Conservation (phyloP, 306 rosid genomes). For the Rosa rugosa region DNA sequence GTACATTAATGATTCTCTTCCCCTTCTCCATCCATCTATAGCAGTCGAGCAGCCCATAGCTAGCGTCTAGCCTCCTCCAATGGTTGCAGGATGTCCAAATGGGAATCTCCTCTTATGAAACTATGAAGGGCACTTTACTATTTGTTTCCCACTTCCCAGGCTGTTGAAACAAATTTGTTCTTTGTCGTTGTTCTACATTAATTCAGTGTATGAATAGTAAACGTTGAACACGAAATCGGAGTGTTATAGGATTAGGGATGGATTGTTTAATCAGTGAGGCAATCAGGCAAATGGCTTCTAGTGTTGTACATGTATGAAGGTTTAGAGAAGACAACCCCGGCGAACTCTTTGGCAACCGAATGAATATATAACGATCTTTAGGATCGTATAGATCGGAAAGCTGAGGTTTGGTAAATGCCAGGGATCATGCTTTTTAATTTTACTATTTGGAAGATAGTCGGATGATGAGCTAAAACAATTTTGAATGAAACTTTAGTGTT, state of each 20-base stretch:
- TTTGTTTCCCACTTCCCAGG: too few species aligned
- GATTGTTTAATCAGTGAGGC: neutral
- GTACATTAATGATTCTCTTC: too few species aligned
- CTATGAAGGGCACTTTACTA: neutral
- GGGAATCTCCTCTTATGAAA: too few species aligned
- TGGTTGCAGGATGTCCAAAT: too few species aligned
- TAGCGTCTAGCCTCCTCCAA: too few species aligned
- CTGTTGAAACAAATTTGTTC: neutral
- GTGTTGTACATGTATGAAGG: neutral
- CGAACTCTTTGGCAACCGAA: neutral
- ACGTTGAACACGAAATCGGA: neutral
- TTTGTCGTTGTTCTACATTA: neutral
- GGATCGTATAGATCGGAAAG: neutral
- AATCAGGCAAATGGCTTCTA: neutral
- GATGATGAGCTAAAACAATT: neutral
- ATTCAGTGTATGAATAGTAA: neutral
- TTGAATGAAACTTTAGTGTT: neutral
- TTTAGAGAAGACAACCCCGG: neutral
- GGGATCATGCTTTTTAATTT: neutral
- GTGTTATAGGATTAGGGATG: neutral
- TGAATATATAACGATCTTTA: neutral
- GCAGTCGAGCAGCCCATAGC: too few species aligned
- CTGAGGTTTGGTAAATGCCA: too few species aligned
- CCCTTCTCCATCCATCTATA: too few species aligned
- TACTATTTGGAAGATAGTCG: neutral